Percentiles rank a stretch among this genome's conserved stretches.
Evolutionary conservation across 2,329 filamentous ascomycete genomes (phyloP).

Genomic region (Neospermospora avenae): DNA sequence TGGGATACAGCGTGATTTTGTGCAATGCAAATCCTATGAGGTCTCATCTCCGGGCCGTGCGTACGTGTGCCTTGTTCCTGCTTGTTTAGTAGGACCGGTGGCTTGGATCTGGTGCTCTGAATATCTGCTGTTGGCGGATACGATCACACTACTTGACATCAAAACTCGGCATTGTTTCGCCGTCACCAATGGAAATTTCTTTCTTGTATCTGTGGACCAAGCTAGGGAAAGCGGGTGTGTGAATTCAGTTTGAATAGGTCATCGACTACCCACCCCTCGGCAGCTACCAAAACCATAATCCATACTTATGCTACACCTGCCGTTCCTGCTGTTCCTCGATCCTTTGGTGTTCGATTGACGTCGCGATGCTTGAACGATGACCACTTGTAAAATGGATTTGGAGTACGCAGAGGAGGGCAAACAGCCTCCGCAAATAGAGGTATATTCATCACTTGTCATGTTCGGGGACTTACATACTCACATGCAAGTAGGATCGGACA

Average conservation of each 20-base stretch:
- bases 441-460: background rate
- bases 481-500: background rate
- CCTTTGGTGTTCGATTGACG: constrained; percentile 1
- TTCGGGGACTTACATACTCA: background rate
- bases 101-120: background rate
- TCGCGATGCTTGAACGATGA: constrained; percentile 12
- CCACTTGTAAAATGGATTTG: background rate
- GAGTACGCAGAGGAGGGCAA: constrained; percentile 13
- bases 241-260: background rate
- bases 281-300: background rate
- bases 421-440: constrained; percentile 6
- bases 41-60: constrained; percentile 6
- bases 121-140: background rate
- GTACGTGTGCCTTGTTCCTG: background rate
- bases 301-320: constrained; percentile 5
- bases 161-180: constrained; percentile 1
- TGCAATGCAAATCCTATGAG: background rate
- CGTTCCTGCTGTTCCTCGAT: background rate
- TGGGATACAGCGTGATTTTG: background rate
- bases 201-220: background rate
- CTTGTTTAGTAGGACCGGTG: background rate
- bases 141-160: background rate
- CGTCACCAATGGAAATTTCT: background rate
- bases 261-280: background rate
- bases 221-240: background rate